These are phyloP conservation scores for Populus pruinosa DNA, from an alignment of 345 rosid species.

Conservation along the genomic window DNA sequence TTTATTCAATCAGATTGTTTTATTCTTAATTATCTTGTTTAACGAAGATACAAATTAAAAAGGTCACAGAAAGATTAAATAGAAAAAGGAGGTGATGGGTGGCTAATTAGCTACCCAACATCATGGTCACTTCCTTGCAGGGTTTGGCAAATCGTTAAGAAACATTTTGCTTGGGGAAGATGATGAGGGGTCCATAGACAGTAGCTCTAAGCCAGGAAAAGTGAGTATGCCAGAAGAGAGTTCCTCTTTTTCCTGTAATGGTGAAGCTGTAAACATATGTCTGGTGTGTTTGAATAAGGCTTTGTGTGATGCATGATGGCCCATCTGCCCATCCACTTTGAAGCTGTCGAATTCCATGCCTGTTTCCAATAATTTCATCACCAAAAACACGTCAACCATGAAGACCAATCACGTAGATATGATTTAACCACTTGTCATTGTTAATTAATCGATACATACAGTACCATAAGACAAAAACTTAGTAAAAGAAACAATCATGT, in stretches of 20 bases:
- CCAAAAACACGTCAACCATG: background rate
- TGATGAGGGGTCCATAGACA: constrained; percentile 65
- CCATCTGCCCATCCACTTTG: constrained; percentile 83
- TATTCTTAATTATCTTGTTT: background rate
- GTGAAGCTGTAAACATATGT: constrained; percentile 72
- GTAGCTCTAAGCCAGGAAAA: constrained; percentile 69
- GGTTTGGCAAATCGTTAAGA: constrained; percentile 73
- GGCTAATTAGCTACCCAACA: constrained; percentile 44
- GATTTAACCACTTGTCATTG: background rate
- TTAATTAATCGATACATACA: background rate
- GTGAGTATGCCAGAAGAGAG: constrained; percentile 78
- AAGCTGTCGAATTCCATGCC: constrained; percentile 75
- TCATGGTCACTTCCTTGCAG: constrained; percentile 59
- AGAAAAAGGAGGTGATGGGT: too few species aligned
- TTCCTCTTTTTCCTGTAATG: constrained; percentile 66
- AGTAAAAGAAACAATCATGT: too few species aligned
- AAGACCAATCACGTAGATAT: background rate
- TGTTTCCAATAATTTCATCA: constrained; percentile 9
- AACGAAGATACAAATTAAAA: background rate
- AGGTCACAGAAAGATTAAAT: background rate
- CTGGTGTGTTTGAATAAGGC: constrained; percentile 64
- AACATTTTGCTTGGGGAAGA: constrained; percentile 50
- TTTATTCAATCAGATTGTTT: background rate
- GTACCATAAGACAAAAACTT: background rate
- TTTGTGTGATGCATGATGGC: constrained; percentile 67